Evolutionary conservation across 345 rosid species (phyloP), one percentile per base, ranked within the genome.

Genomic region (Erysimum cheiranthoides): DNA sequence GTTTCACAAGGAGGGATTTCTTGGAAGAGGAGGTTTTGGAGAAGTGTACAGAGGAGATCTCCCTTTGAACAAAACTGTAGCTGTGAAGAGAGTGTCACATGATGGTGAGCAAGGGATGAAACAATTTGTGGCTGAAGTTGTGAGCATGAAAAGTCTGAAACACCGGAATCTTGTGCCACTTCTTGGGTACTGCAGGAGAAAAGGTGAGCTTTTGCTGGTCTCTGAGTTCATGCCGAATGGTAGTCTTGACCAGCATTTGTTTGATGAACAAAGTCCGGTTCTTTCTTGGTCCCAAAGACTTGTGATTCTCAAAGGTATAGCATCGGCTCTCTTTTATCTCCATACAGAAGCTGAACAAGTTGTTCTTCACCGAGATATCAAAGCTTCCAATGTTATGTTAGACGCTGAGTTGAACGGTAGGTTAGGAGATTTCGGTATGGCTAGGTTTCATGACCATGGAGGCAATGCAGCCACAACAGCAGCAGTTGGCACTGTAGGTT

Each of bases 401-500:
- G 89, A 87, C 35, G 74, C 68, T 7, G 78, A 81, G 38, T 50
- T 82, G 4, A 81, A 82, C 21, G 85, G 83, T n/a, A 76, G 85
- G 42, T 71, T 88, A 17, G 86, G 87, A 25, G 92, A 88, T 68
- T 88, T 83, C 31, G 89, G 92, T 32, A 84, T 88, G 52, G 82
- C 88, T 5, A 83, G 80, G 71, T 72, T 83, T 58, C 80, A 84
- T 68, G 84, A 88, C 45, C 88, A 79, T 38, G 88, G 77, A 16
- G 67, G 73, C 14, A 51, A 70, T 10, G 83, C 84, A 9, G 81
- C 69, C 10, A 77, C 92, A n/a, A 86, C 89, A 18, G 79, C 80
- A 30, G 61, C 82, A 1, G 84, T 82, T 4, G 89, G 92, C 0
- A 88, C 89, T 4, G 28, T 83, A 7, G 89, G 89, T 2, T 86